Conservation (phyloP, 129 eudicot species). For the Pulicaria dysenterica region DNA sequence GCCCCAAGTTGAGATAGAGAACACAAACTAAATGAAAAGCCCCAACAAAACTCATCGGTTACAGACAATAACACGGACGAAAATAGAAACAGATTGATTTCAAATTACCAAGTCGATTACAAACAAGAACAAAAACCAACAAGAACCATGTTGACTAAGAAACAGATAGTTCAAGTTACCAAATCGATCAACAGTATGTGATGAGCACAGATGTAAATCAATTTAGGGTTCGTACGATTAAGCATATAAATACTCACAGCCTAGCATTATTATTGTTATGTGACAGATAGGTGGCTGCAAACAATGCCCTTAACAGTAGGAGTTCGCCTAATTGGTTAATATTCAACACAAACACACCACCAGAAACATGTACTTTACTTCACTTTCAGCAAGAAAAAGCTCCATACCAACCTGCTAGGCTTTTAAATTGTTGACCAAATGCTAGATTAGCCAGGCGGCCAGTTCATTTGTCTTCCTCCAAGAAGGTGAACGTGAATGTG, state of each 20-base stretch:
- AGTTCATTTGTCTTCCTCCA: conserved; percentile 95
- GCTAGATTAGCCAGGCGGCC: conserved; percentile 81
- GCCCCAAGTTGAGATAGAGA: no score
- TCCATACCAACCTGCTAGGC: not conserved
- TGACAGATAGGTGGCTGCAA: not conserved
- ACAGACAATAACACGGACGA: no score
- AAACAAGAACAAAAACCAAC: no score
- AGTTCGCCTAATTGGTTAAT: not conserved
- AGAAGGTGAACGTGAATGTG: conserved; percentile 79
- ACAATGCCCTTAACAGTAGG: not conserved
- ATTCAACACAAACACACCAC: not conserved
- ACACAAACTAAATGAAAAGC: no score
- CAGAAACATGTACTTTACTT: not conserved
- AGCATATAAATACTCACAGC: not conserved
- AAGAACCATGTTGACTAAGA: no score
- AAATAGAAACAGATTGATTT: no score
- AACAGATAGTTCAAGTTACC: no score
- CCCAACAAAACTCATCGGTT: no score
- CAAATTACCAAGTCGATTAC: no score
- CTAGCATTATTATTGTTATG: conserved; percentile 3
- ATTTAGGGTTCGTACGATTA: no score
- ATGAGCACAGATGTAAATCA: no score
- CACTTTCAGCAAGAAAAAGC: not conserved
- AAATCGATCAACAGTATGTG: no score
- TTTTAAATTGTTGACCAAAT: not conserved